A percentile compares a stretch with the other conserved stretches of the same genome.
Conservation (phyloP, 73 alveolate genomes). For the Effrenium voratum region DNA sequence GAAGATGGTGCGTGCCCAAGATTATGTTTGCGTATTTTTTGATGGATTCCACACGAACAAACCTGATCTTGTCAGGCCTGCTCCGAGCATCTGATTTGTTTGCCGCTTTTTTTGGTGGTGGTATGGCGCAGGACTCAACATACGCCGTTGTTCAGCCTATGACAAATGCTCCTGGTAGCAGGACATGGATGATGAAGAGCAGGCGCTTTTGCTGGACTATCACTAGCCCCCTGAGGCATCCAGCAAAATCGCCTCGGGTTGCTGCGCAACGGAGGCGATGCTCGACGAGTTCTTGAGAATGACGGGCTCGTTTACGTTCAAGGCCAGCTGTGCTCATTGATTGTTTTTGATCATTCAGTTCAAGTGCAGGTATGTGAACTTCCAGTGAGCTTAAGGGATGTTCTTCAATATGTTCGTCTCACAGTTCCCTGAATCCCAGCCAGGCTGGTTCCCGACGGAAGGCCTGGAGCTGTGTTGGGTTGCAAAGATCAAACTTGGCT, state of each 20-base stretch:
- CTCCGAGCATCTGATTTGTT: slow-evolving; percentile 43
- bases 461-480: too few relatives aligned
- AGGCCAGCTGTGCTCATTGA: background rate
- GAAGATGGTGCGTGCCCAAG: slow-evolving; percentile 52
- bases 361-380: background rate
- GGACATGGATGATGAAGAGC: slow-evolving; percentile 84
- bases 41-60: background rate
- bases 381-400: too few relatives aligned
- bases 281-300: slow-evolving; percentile 69
- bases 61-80: background rate
- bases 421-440: too few relatives aligned
- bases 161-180: background rate
- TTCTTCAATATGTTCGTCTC: too few relatives aligned
- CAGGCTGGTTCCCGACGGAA: too few relatives aligned
- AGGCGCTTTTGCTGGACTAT: background rate
- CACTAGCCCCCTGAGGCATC: background rate
- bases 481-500: too few relatives aligned
- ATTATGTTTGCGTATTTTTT: background rate
- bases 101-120: slow-evolving; percentile 74
- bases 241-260: background rate
- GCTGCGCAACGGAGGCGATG: slow-evolving; percentile 17
- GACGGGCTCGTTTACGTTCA: slow-evolving; percentile 69
- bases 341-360: background rate
- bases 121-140: slow-evolving; percentile 77
- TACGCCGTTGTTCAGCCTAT: background rate